Base-by-base conservation (phyloP, 179 eudicot genomes). In the Carnegiea gigantea region DNA sequence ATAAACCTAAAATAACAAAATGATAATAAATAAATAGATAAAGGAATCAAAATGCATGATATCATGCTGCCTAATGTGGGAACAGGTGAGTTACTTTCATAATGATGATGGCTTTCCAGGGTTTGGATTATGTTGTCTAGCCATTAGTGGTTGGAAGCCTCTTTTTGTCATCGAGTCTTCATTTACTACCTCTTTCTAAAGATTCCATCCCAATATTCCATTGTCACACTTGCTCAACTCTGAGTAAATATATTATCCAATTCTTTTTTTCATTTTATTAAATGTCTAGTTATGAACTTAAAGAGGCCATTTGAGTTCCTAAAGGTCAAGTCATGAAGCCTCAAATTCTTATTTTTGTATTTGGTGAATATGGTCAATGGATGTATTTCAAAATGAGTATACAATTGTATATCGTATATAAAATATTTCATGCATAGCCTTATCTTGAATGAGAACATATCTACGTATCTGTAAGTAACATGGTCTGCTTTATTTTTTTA, bases 21-120 rank as follows among this genome's bases (percentile, higher is more conserved):
- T 21, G 23, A 62, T 21, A n/a, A 28, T n/a, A 23, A 23, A 18
- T 11, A 9, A 20, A 62, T 23, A n/a, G 23, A 62, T 21, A n/a
- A 12, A 9, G 6, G 3, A 48, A 62, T 40, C 6, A 3, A 21
- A 62, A 60, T 60, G 23, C n/a, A 62, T 54, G 62, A 54, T 54
- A 54, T 54, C 62, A 54, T 62, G 68, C 13, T 62, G n/a, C 68
- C 68, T 23, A 62, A 62, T n/a, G 68, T 62, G 68, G 68, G 68
- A 62, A 62, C 68, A 62, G 28, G 28, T 62, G 68, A 62, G 68
- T 30, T 0, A 8, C n/a, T 62, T 54, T 54, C 8, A n/a, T 62
- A 62, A 62, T 62, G 68, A 62, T 62, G 68, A 62, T 62, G 18
- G 13, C 23, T 62, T 62, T n/a, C 9, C 23, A 62, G 68, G 28